Conservation (phyloP, 371 early-diverging fungal genomes). For the Chytridium lagenaria region DNA sequence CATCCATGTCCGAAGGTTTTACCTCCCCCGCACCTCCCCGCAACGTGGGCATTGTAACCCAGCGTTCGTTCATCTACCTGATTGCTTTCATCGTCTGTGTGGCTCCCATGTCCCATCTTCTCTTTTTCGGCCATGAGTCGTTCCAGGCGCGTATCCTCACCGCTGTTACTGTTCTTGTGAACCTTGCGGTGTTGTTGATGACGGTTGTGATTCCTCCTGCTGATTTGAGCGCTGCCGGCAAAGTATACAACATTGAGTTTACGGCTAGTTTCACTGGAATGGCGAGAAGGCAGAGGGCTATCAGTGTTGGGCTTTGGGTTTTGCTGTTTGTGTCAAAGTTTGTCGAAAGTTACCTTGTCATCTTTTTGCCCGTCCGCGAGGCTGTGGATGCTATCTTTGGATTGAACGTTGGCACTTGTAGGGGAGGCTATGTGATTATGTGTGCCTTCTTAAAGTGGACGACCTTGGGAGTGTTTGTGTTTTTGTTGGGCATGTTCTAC, state of each 20-base stretch:
- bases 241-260: conserved; percentile 69
- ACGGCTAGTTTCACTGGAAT: conserved; percentile 81
- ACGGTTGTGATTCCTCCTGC: conserved; percentile 18
- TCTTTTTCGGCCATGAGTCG: conserved; percentile 54
- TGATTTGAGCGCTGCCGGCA: not conserved
- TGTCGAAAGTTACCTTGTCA: conserved; percentile 70
- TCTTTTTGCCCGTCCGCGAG: conserved; percentile 87
- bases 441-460: conserved; percentile 43
- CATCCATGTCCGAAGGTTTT: not conserved
- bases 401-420: conserved; percentile 46
- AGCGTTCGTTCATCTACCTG: conserved; percentile 66
- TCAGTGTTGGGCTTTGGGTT: conserved; percentile 63
- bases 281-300: conserved; percentile 65
- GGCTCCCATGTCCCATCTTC: conserved; percentile 72
- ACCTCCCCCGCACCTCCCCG: not conserved
- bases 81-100: conserved; percentile 68
- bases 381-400: conserved; percentile 68
- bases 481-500: conserved; percentile 76
- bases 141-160: conserved; percentile 16
- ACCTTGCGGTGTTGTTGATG: conserved; percentile 71
- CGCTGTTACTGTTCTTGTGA: conserved; percentile 54
- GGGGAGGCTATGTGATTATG: not conserved
- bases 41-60: conserved; percentile 66
- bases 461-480: conserved; percentile 5
- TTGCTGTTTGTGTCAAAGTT: conserved; percentile 79